Evolutionary conservation across 75 land plant genomes (phyloP).

Genomic region (Selaginella moellendorffii): DNA sequence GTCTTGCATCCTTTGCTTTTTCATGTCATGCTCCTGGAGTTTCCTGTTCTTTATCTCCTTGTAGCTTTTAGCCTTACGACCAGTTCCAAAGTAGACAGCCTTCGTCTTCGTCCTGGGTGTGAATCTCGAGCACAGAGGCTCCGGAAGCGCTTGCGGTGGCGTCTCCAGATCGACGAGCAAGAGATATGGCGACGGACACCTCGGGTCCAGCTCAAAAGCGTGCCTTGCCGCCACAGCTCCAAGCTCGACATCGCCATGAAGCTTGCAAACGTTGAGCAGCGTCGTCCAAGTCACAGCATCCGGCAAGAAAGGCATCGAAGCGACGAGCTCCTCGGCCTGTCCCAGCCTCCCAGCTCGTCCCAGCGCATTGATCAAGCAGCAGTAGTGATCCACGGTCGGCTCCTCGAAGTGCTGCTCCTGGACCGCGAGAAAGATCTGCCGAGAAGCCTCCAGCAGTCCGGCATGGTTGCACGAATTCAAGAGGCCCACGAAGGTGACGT

Average conservation of each 20-base stretch:
- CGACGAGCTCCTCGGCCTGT: constrained; percentile 1
- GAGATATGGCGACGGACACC: neutral
- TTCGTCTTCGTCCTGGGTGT: no score
- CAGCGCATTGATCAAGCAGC: constrained; percentile 9
- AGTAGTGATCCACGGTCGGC: constrained; percentile 13
- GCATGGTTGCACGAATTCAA: constrained; percentile 11
- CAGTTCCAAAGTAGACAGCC: no score
- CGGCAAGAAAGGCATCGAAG: constrained; percentile 7
- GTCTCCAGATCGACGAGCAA: neutral
- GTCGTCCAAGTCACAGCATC: constrained; percentile 7
- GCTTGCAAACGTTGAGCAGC: constrained; percentile 10
- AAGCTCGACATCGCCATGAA: constrained; percentile 1
- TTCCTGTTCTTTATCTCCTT: no score
- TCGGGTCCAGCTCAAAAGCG: constrained; percentile 9
- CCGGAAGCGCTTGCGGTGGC: neutral
- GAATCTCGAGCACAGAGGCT: neutral
- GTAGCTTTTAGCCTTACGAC: no score
- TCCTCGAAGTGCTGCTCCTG: neutral
- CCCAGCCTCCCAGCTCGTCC: constrained; percentile 11
- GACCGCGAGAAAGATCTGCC: neutral
- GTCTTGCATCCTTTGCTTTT: no score
- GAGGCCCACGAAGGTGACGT: neutral
- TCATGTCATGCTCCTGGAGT: no score
- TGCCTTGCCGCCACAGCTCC: constrained; percentile 6
- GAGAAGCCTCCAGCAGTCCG: neutral